Base-by-base conservation (phyloP, 2,329 filamentous ascomycete genomes). In the Xylaria hypoxylon region DNA sequence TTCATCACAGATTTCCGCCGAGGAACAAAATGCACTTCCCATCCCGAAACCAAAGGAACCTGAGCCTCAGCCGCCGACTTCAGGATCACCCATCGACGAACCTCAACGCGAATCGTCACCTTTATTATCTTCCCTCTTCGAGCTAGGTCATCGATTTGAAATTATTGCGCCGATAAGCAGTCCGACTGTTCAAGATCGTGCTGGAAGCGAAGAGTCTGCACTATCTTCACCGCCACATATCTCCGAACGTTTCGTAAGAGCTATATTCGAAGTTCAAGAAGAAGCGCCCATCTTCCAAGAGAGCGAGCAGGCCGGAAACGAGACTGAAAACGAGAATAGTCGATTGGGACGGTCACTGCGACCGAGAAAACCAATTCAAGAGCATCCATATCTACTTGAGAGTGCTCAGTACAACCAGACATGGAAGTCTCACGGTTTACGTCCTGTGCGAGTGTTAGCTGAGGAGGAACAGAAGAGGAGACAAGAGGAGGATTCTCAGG, bases 321-420 rank as follows among this genome's bases (percentile, higher is more conserved):
- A 63, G 42, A 22, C 13, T n/a, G 47, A 24, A 10, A 17, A 61
- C 5, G 69, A 63, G 33, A 62, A 59, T 48, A 51, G 26, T 47
- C 67, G 59, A 45, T 62, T 67, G 19, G 70, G 82, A 67, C 82
- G 86, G 38, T 86, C 84, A 3, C 77, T 89, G n/a, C 82, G 87
- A 6, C 85, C 86, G 1, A 82, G 87, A 22, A 89, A 88, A 67
- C 86, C 86, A 1, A 89, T 89, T 6, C 87, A 89, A 72, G 80
- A 88, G 71, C 86, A 88, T 50, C 87, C 87, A 3, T 89, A 89
- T 68, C 76, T 85, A 5, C 77, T 88, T 3, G 87, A 89, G 68
- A 85, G 82, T 72, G 85, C 82, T 0, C 82, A 84, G 31, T 88
- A 88, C 73, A 84, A 82, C 61, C 84, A 77, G 2, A 76, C 81